These are phyloP conservation scores for Piper betle DNA, from an alignment of 164 flowering plant species.

Conservation along the genomic window DNA sequence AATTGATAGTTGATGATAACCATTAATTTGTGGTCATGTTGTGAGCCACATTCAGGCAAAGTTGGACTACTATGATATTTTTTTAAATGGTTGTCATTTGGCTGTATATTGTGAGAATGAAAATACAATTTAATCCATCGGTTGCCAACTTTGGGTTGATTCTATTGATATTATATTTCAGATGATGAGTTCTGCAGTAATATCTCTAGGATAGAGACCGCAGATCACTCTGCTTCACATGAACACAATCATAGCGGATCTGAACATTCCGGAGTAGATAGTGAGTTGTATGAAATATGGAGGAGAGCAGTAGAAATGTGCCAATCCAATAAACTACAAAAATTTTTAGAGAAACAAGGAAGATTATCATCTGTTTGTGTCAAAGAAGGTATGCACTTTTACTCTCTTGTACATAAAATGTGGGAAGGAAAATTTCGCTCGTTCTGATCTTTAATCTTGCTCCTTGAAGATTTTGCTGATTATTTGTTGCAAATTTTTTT, in stretches of 20 bases:
- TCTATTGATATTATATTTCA: conserved; percentile 12
- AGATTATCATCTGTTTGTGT: conserved; percentile 48
- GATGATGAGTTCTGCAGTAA: conserved; percentile 43
- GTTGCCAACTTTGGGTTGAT: background rate
- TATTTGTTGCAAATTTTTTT: background rate
- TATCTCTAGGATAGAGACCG: conserved; percentile 32
- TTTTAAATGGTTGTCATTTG: background rate
- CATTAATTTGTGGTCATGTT: too few species aligned
- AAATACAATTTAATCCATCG: background rate
- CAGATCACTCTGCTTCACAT: conserved; percentile 23
- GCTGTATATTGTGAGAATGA: background rate
- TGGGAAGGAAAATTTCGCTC: background rate
- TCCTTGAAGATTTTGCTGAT: too few species aligned
- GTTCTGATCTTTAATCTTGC: background rate
- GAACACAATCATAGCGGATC: conserved; percentile 18
- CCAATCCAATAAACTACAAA: conserved; percentile 41
- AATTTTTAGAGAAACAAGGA: conserved; percentile 53
- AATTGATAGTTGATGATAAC: too few species aligned
- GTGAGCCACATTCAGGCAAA: background rate
- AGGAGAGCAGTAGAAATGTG: conserved; percentile 40
- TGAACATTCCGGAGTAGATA: conserved; percentile 13
- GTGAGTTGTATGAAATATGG: conserved; percentile 57
- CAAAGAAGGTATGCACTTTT: conserved; percentile 37
- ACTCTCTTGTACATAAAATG: background rate
- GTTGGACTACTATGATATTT: background rate